Evolutionary conservation across 1,284 basidiomycete genomes (phyloP), one percentile per base, ranked within the genome.

Genomic region (Cryptococcus sp.): DNA sequence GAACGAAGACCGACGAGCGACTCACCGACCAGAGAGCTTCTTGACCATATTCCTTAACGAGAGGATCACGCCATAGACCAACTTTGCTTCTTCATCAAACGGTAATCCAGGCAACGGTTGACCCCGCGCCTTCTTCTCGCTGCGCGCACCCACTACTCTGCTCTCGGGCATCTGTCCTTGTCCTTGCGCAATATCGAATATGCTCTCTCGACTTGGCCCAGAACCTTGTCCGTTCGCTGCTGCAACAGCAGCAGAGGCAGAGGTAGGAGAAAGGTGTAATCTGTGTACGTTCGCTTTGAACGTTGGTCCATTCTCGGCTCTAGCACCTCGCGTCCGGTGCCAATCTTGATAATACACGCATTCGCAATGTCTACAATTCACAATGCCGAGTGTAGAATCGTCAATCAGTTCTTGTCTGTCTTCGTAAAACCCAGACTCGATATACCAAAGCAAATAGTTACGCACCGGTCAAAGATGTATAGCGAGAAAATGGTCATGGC

Each of bases 11-110:
- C 8, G 5, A 2, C 29, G 3, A 7, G 15, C 40, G 11, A 78
- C 80, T 70, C 70, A 91, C 91, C 86, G 84, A 67, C 88, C 88
- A 19, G 91, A 89, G 15, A 99, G 78, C 79, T 96, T 98, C 81
- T 89, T 94, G 72, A 94, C 83, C 91, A 99, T 94, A 76, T 93
- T 95, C 54, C 93, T 81, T 64, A 99, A 76, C 7, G 92, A 95
- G 54, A 97, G 82, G 19, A 99, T 84, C 46, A 99, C 90, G 59
- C 96, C 96, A 73, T 98, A 99, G 0, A 99, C 93, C 54, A 99
- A 84, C 77, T 99, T 99, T 1, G 90, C 88, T 78, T 99, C 94
- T 78, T 99, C 95, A 72, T 99, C 94, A 65, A 99, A 97, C 5
- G 94, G 83, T 23, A 97, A 80, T 13, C 83, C 73, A 53, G 29